phyloP scores from a whole-genome alignment of 2,329 filamentous ascomycete species.

The Arthrobotrys entomopaga region DNA sequence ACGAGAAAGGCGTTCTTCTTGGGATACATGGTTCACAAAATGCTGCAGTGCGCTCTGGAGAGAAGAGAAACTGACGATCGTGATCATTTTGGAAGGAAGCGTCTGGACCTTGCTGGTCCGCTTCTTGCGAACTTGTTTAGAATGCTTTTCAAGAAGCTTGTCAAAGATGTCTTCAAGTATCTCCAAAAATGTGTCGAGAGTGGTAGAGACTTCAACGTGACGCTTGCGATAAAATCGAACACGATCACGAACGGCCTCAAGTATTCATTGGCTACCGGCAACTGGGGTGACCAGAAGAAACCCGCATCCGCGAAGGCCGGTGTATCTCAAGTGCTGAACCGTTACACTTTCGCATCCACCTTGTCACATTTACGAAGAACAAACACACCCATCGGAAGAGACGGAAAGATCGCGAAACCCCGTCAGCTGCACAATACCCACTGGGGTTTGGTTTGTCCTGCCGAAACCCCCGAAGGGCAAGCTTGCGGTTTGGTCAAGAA shows the following conservation, averaged over 20 bases:
- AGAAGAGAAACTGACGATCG: constrained; percentile 94
- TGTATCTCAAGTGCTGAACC: constrained; percentile 96
- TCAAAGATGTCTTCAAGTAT: constrained; percentile 88
- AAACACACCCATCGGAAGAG: constrained; percentile 96
- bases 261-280: constrained; percentile 95
- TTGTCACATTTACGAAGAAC: constrained; percentile 96
- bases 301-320: constrained; percentile 92
- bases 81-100: constrained; percentile 99
- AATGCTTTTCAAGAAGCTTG: constrained; percentile 87
- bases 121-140: constrained; percentile 96
- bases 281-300: constrained; percentile 99
- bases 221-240: constrained; percentile 87
- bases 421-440: constrained; percentile 98
- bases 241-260: constrained; percentile 94
- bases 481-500: constrained; percentile 99
- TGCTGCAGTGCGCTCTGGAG: constrained; percentile 91
- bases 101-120: constrained; percentile 91
- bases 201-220: constrained; percentile 87
- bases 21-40: constrained; percentile 97
- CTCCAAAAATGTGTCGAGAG: constrained; percentile 91
- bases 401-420: constrained; percentile 97
- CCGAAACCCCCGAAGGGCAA: constrained; percentile 97
- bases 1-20: constrained; percentile 97
- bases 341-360: constrained; percentile 96
- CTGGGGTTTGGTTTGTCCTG: constrained; percentile 96